phyloP scores from a whole-genome alignment of 2,329 filamentous ascomycete species.

The Juglanconis sp. region DNA sequence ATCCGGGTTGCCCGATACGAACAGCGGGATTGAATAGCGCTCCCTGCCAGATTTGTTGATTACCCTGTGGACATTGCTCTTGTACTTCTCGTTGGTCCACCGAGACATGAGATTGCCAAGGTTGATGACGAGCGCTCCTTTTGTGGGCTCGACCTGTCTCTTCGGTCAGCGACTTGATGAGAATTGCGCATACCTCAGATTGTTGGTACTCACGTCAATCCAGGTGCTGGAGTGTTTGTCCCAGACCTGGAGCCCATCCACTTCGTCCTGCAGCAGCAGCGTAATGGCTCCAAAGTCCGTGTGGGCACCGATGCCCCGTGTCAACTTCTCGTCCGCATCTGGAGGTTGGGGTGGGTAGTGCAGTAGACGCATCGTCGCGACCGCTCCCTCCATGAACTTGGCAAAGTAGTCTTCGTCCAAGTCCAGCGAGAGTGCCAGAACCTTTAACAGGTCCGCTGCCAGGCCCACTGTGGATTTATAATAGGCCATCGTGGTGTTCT shows the following conservation, averaged over 20 bases:
- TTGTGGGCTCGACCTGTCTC: constrained; percentile 37
- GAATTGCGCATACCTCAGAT: background rate
- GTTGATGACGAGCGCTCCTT: constrained; percentile 48
- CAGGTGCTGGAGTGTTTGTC: constrained; percentile 40
- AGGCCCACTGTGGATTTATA: constrained; percentile 35
- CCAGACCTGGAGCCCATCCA: constrained; percentile 49
- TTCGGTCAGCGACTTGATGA: background rate
- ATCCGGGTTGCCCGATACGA: constrained; percentile 49
- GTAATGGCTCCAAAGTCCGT: constrained; percentile 56
- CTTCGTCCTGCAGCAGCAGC: constrained; percentile 47
- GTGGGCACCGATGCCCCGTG: constrained; percentile 42
- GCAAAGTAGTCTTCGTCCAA: constrained; percentile 36
- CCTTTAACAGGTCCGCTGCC: constrained; percentile 35
- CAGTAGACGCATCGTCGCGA: constrained; percentile 39
- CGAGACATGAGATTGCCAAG: constrained; percentile 44
- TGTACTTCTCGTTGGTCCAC: constrained; percentile 52
- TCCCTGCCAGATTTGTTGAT: constrained; percentile 47
- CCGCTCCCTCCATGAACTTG: constrained; percentile 40
- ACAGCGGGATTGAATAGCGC: constrained; percentile 51
- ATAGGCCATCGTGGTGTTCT: constrained; percentile 34
- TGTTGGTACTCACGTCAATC: constrained; percentile 32
- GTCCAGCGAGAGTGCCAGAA: constrained; percentile 36
- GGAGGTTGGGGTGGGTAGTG: constrained; percentile 42
- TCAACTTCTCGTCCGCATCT: constrained; percentile 30
- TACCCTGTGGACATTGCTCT: constrained; percentile 52